phyloP scores from a whole-genome alignment of 495 filamentous ascomycete genomes.

The Hyaloscypha finlandica region DNA sequence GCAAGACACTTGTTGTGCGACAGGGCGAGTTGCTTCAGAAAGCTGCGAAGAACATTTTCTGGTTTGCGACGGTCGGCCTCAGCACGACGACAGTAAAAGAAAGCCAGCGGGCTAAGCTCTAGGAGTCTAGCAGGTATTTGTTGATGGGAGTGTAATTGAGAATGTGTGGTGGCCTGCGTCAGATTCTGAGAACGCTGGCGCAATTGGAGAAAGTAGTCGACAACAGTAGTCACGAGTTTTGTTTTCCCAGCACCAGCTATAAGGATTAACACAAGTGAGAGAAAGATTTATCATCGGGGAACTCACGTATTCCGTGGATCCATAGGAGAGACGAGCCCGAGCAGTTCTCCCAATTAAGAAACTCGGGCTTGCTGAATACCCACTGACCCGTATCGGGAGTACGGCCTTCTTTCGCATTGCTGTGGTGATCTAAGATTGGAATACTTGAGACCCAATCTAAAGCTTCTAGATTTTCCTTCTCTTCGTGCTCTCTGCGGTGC shows the following conservation, averaged over 20 bases:
- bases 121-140: background rate
- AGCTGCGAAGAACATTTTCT: background rate
- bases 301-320: conserved; percentile 4
- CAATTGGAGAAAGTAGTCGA: background rate
- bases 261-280: background rate
- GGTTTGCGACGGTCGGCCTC: background rate
- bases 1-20: background rate
- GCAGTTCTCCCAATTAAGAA: background rate
- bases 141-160: too few species aligned
- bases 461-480: background rate
- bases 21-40: background rate
- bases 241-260: background rate
- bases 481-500: background rate
- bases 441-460: background rate
- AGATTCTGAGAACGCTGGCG: background rate
- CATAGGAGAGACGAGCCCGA: background rate
- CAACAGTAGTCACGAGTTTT: background rate
- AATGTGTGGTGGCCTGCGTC: background rate
- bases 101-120: background rate
- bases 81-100: background rate
- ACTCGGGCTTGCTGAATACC: conserved; percentile 3
- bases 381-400: background rate
- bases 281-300: background rate
- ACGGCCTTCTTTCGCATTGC: background rate
- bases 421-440: background rate